A percentile compares a stretch with the other conserved stretches of the same genome.
Conservation (phyloP, 2,329 filamentous ascomycete species). For the Neofusicoccum sp. region DNA sequence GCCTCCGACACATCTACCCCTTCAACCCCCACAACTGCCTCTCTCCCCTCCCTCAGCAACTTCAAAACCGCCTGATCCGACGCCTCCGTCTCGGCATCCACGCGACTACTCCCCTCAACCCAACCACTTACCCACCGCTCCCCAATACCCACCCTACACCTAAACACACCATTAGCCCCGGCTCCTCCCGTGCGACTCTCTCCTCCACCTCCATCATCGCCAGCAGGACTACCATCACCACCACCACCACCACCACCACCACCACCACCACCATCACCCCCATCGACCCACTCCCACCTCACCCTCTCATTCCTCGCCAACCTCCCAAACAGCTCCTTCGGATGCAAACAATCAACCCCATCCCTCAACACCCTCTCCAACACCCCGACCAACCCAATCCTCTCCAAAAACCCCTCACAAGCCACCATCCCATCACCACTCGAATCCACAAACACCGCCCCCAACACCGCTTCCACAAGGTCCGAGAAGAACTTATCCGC, state of each 20-base stretch:
- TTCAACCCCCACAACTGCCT: neutral
- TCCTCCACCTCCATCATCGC: neutral
- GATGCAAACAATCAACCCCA: slow-evolving; percentile 59
- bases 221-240: neutral
- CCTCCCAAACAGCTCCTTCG: slow-evolving; percentile 69
- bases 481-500: slow-evolving; percentile 82
- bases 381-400: slow-evolving; percentile 66
- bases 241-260: neutral
- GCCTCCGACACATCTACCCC: neutral
- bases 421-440: slow-evolving; percentile 41
- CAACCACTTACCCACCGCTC: slow-evolving; percentile 32
- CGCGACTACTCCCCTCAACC: slow-evolving; percentile 35
- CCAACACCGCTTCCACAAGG: slow-evolving; percentile 77
- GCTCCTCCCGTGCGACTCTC: neutral
- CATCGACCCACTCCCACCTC: slow-evolving; percentile 48
- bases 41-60: neutral
- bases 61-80: slow-evolving; percentile 34
- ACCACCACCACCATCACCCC: neutral
- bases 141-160: slow-evolving; percentile 1
- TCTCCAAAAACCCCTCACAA: slow-evolving; percentile 64
- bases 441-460: slow-evolving; percentile 82
- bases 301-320: slow-evolving; percentile 58
- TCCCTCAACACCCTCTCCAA: slow-evolving; percentile 62
- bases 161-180: neutral
- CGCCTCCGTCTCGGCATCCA: slow-evolving; percentile 44